Evolutionary conservation across 306 rosid species (phyloP), one percentile per base, ranked within the genome.

Genomic region (Bauhinia variegata): DNA sequence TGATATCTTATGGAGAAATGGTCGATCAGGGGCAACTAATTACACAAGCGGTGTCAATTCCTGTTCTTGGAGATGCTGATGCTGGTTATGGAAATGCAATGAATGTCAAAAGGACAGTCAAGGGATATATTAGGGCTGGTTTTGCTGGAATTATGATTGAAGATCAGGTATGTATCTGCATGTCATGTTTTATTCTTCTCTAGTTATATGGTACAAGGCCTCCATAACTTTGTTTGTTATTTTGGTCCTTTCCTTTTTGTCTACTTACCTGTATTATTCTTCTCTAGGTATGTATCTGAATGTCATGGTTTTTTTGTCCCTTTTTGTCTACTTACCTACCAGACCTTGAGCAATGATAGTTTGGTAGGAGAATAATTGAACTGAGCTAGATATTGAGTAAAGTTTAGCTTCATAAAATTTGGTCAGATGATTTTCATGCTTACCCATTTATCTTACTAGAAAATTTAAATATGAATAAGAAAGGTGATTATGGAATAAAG

Each of bases 1-100:
- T 77, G 54, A 68, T 92, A 41, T 92, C 98, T 14, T 92, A 86
- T 50, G 98, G 93, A 50, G 96, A 92, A 78, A 89, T 89, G 80
- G 54, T 89, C 46, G 92, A 89, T 57, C 96, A 89, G 31, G 93
- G 96, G 64, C 89, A 66, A 19, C 82, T 82, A 39, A 83, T 89
- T 15, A 81, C 93, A 11, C 81, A 87, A 64, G 69, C 95, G 19
- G 89, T 89, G 54, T 85, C 91, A 0, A 86, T 92, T 74, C 96
- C 98, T 63, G 84, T 89, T 64, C 85, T 92, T 23, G 95, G 86
- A 30, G 98, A 92, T 79, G 98, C 85, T 2, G 98, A 92, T 73
- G 84, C 86, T 65, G 98, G 98, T 18, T 92, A 86, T 39, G 96
- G 98, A 4, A 87, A 92, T 73, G 91, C 91, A 23, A 69, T 92